These are phyloP conservation scores for Gaultheria prostrata DNA, from an alignment of 148 eudicot genomes.

Conservation along the genomic window DNA sequence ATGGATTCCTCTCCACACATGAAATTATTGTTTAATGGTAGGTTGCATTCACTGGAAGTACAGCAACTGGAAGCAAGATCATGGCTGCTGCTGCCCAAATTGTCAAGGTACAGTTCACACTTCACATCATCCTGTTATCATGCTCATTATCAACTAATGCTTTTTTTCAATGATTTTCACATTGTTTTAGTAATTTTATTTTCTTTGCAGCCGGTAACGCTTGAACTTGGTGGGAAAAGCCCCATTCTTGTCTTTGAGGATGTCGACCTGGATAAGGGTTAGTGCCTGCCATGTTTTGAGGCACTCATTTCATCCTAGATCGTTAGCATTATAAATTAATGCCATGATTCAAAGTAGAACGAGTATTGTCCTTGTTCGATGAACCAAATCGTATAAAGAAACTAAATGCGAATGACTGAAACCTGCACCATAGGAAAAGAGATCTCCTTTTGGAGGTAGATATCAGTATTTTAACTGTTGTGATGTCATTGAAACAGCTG, in stretches of 20 bases:
- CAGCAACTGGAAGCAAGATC: slow-evolving; percentile 87
- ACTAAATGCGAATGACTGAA: background rate
- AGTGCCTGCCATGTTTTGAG: slow-evolving; percentile 28
- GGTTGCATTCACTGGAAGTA: slow-evolving; percentile 97
- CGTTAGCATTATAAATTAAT: background rate
- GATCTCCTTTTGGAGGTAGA: background rate
- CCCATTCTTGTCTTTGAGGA: slow-evolving; percentile 95
- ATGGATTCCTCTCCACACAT: background rate
- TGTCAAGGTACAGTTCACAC: slow-evolving; percentile 63
- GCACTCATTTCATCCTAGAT: background rate
- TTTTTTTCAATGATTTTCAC: background rate
- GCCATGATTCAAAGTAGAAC: background rate
- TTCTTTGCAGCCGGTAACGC: slow-evolving; percentile 79
- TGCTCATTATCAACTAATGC: background rate
- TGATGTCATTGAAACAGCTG: slow-evolving; percentile 53
- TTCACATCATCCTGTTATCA: background rate
- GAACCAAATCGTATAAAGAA: background rate
- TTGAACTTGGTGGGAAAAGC: slow-evolving; percentile 99
- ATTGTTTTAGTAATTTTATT: slow-evolving; percentile 14
- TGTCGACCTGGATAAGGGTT: slow-evolving; percentile 89
- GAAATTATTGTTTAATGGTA: slow-evolving; percentile 29
- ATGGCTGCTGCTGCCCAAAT: slow-evolving; percentile 89
- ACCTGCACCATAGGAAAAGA: background rate
- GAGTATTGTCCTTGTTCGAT: slow-evolving; percentile 13
- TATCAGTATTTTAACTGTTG: background rate